A percentile compares a stretch with the other conserved stretches of the same genome.
phyloP scores from a whole-genome alignment of 2,329 filamentous ascomycete genomes.

The Aspergillus aculeatus region DNA sequence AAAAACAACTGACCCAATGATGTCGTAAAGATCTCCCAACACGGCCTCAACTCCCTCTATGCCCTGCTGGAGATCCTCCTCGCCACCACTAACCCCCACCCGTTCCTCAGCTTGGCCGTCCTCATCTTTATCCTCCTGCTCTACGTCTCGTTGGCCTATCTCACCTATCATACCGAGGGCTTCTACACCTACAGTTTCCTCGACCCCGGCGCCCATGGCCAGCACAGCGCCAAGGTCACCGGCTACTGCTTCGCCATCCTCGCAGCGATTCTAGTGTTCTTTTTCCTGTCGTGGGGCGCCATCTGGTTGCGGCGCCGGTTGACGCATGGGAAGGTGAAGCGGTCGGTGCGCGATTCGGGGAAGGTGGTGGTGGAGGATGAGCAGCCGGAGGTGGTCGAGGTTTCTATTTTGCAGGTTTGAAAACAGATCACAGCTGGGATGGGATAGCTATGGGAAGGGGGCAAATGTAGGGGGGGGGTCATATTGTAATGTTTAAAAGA shows the following conservation, averaged over 20 bases:
- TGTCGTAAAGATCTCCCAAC: constrained; percentile 59
- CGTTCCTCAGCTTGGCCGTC: constrained; percentile 65
- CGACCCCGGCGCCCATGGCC: constrained; percentile 55
- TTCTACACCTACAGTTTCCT: constrained; percentile 80
- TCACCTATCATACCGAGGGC: constrained; percentile 66
- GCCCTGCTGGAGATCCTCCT: constrained; percentile 74
- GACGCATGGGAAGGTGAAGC: constrained; percentile 33
- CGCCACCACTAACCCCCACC: constrained; percentile 62
- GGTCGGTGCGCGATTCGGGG: constrained; percentile 22
- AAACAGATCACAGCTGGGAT: background rate
- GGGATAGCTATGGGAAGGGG: background rate
- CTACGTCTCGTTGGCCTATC: constrained; percentile 72
- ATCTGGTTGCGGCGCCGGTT: constrained; percentile 56
- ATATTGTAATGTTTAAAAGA: too few species aligned
- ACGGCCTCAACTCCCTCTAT: constrained; percentile 71
- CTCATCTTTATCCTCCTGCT: constrained; percentile 68
- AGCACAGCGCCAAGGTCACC: constrained; percentile 54
- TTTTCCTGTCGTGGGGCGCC: constrained; percentile 50
- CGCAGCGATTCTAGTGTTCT: constrained; percentile 56
- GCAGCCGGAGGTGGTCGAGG: background rate
- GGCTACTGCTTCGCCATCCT: constrained; percentile 62
- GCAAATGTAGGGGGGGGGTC: too few species aligned
- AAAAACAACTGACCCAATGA: too few species aligned
- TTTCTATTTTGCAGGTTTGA: background rate
- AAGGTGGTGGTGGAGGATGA: constrained; percentile 11